Base-by-base conservation (phyloP, 305 asterid species). In the Rubia tinctorum region DNA sequence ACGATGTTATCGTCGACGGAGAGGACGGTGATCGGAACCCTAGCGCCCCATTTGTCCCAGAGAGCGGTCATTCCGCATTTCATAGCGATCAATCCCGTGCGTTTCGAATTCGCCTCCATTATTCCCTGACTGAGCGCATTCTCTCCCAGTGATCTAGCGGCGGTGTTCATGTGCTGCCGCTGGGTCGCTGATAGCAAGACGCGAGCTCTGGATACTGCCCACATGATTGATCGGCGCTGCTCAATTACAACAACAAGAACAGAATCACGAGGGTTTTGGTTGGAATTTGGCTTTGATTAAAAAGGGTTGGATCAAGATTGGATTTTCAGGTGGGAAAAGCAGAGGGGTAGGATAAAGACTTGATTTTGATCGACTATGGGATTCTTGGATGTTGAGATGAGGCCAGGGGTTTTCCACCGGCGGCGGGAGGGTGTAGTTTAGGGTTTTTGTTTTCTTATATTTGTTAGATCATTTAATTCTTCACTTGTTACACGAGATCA, bases 11-110 rank as follows among this genome's bases (percentile, higher is more conserved):
- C 58, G 58, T 51, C 58, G 58, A 51, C 58, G 58, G 58, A 51
- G 22, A 51, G 58, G 22, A 51, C 58, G 58, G 58, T 51, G 58
- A 51, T 51, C 58, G 58, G 58, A 51, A 51, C 58, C 58, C 58
- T 51, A 51, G 22, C 58, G 7, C 58, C 58, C 58, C 58, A 51
- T 51, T 51, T 51, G n/a, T 51, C 58, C 58, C 58, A 51, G 1
- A 51, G 2, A 1, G 58, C 58, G 58, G 58, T 51, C 58, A 51
- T 51, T 17, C 58, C 58, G 20, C 58, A 51, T n/a, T 51, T 51
- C 58, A 51, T 17, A n/a, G 58, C 58, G 58, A 51, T 51, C 22
- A 51, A n/a, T 51, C 58, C 58, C 8, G 58, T 51, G 7, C 58
- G 58, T 15, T 17, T 51, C 8, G 58, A 51, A 51, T 17, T 51